Evolutionary conservation across 306 rosid genomes (phyloP).

Genomic region (Mucuna pruriens): DNA sequence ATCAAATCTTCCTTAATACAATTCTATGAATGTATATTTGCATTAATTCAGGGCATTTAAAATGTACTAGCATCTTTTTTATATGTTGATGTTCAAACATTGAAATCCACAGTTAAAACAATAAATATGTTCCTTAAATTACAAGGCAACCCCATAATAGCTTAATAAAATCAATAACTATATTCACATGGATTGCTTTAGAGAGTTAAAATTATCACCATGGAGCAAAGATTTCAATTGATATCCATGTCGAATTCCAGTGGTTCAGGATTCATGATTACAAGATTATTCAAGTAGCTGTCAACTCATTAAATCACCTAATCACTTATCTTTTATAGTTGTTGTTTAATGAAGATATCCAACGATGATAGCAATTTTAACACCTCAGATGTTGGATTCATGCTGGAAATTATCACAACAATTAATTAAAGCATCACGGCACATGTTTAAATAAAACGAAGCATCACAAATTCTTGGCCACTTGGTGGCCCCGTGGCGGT

Average conservation of each 20-base stretch:
- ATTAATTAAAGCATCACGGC: constrained; percentile 36
- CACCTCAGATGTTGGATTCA: constrained; percentile 26
- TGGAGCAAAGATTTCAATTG: not conserved
- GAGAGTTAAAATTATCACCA: not conserved
- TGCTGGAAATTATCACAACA: constrained; percentile 38
- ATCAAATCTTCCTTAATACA: not conserved
- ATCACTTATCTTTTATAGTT: not conserved
- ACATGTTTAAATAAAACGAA: constrained; percentile 38
- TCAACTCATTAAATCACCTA: not conserved
- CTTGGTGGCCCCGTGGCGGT: constrained; percentile 24
- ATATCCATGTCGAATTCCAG: not conserved
- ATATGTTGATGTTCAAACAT: not conserved
- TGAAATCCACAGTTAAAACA: not conserved
- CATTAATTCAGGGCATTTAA: not conserved
- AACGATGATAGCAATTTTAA: not conserved
- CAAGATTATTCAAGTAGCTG: not conserved
- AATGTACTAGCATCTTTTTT: too few species aligned
- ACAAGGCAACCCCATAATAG: not conserved
- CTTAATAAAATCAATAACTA: too few species aligned
- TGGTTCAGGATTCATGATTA: not conserved
- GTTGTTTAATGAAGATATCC: not conserved
- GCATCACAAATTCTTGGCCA: constrained; percentile 28
- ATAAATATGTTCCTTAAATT: not conserved
- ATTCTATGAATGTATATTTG: not conserved
- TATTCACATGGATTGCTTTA: not conserved